phyloP scores from a whole-genome alignment of 1,139 yeast species.

The Nakaseomyces glabratus region DNA sequence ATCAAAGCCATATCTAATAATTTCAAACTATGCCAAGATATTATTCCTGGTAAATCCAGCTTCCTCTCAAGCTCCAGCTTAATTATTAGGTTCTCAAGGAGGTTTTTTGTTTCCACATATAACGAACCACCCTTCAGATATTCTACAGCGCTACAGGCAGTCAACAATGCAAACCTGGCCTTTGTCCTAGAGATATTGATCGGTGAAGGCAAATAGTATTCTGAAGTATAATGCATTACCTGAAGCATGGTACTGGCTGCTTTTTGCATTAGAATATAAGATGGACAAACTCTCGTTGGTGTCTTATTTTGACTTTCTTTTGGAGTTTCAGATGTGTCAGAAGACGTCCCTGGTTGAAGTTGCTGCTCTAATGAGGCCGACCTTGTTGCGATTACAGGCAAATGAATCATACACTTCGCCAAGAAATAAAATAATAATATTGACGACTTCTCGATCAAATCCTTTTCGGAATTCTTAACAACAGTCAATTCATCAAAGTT shows the following conservation, averaged over 20 bases:
- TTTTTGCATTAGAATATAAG: conserved; percentile 65
- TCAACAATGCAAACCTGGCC: conserved; percentile 57
- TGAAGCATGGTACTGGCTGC: conserved; percentile 60
- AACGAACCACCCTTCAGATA: conserved; percentile 79
- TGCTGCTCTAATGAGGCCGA: conserved; percentile 9
- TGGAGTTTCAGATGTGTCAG: conserved; percentile 5
- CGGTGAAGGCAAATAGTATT: conserved; percentile 54
- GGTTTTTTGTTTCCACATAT: conserved; percentile 55
- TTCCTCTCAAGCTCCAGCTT: conserved; percentile 44
- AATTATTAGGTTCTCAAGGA: conserved; percentile 42
- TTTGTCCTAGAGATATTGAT: conserved; percentile 61
- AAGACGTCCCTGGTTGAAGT: conserved; percentile 4
- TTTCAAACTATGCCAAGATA: conserved; percentile 48
- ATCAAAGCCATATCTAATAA: conserved; percentile 51
- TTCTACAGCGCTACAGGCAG: conserved; percentile 73
- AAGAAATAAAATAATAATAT: conserved; percentile 64
- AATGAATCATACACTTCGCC: conserved; percentile 69
- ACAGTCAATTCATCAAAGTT: conserved; percentile 20
- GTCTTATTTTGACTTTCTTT: conserved; percentile 17
- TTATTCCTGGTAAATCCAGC: conserved; percentile 49
- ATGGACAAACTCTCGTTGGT: conserved; percentile 29
- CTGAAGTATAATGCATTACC: conserved; percentile 41
- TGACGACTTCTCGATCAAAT: conserved; percentile 41
- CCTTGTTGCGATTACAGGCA: conserved; percentile 57
- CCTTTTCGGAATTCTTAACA: conserved; percentile 8